Percentiles rank a stretch among this genome's conserved stretches.
These are phyloP conservation scores for Mucor saturninus DNA, from an alignment of 371 early-diverging fungal species.

Conservation along the genomic window DNA sequence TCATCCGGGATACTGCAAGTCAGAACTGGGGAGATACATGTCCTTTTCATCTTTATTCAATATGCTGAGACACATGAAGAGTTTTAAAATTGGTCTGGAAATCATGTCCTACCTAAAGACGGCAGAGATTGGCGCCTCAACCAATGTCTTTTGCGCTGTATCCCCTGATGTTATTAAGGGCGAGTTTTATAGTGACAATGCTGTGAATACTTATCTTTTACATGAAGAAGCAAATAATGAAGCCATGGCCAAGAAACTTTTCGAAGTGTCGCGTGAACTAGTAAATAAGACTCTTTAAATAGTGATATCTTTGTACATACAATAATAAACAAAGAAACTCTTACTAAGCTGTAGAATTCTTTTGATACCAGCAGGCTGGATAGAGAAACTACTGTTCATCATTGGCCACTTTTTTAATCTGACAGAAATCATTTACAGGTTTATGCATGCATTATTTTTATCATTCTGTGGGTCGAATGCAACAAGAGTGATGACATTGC, in stretches of 20 bases:
- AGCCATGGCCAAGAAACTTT: conserved; percentile 3
- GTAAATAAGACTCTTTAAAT: too few species aligned
- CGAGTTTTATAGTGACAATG: conserved; percentile 5
- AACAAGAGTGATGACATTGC: too few species aligned
- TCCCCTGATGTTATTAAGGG: conserved; percentile 13
- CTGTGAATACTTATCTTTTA: neutral
- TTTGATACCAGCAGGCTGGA: too few species aligned
- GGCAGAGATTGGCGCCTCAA: neutral
- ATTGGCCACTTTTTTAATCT: too few species aligned
- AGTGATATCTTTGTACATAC: too few species aligned
- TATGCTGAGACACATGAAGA: neutral
- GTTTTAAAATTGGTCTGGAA: neutral
- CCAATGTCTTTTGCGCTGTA: conserved; percentile 11
- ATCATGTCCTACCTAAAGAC: neutral
- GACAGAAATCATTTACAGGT: too few species aligned
- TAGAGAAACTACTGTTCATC: too few species aligned
- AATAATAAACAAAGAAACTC: too few species aligned
- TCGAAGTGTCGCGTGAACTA: too few species aligned
- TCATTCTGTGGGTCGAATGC: too few species aligned
- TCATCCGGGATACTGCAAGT: conserved; percentile 4
- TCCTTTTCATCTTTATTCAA: neutral
- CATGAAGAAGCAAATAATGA: conserved; percentile 2
- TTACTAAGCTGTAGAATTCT: too few species aligned
- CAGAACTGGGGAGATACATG: neutral
- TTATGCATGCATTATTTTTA: too few species aligned